phyloP scores from a whole-genome alignment of 805 yeast species.

The Saturnispora besseyi region DNA sequence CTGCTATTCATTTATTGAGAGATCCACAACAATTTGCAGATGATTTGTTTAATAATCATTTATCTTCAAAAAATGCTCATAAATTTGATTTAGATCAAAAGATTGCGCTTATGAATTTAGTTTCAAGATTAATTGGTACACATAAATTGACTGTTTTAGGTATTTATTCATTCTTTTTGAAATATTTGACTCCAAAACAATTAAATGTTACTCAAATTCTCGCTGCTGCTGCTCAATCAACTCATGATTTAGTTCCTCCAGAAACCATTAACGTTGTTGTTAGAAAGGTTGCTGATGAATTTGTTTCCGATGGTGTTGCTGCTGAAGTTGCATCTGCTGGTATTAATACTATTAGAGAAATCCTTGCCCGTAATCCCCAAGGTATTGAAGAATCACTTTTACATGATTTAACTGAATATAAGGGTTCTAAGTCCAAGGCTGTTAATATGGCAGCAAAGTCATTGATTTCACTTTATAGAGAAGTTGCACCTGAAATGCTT shows the following conservation, averaged over 20 bases:
- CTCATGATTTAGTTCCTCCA: slow-evolving; percentile 96
- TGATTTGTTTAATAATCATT: slow-evolving; percentile 59
- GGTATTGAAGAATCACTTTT: slow-evolving; percentile 83
- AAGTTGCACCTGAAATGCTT: slow-evolving; percentile 94
- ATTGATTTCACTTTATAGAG: slow-evolving; percentile 78
- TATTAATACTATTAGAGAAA: slow-evolving; percentile 88
- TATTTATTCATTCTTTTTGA: slow-evolving; percentile 77
- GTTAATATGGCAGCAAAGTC: slow-evolving; percentile 93
- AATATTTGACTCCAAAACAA: slow-evolving; percentile 91
- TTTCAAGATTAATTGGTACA: slow-evolving; percentile 86
- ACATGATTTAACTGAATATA: slow-evolving; percentile 85
- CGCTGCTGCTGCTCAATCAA: slow-evolving; percentile 96
- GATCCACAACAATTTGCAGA: slow-evolving; percentile 99
- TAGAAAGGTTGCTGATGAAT: slow-evolving; percentile 92
- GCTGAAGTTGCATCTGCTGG: slow-evolving; percentile 98
- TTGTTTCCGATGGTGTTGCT: slow-evolving; percentile 96
- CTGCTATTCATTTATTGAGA: slow-evolving; percentile 87
- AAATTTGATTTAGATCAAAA: slow-evolving; percentile 80
- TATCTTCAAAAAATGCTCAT: slow-evolving; percentile 59
- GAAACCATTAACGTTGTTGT: slow-evolving; percentile 74
- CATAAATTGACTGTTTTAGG: slow-evolving; percentile 90
- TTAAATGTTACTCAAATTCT: slow-evolving; percentile 87
- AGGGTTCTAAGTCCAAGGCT: slow-evolving; percentile 87
- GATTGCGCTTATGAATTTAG: slow-evolving; percentile 75
- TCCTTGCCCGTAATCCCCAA: slow-evolving; percentile 84